phyloP scores from a whole-genome alignment of 2,329 filamentous ascomycete genomes.

The Colletotrichum sp. region DNA sequence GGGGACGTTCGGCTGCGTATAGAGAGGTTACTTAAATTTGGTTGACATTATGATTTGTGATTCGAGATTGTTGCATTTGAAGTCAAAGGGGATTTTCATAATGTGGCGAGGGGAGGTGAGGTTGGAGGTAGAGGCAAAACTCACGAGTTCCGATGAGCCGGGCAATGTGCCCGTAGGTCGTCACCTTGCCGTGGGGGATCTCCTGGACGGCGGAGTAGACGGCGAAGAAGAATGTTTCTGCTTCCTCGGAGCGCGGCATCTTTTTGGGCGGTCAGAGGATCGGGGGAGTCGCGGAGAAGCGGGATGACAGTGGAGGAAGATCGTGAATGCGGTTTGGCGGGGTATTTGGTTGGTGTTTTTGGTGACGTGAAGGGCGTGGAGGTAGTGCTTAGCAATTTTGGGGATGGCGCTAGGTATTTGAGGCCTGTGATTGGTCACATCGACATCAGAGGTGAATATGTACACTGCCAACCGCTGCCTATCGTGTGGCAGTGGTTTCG shows the following conservation, averaged over 20 bases:
- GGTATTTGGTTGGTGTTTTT: neutral
- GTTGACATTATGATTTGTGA: neutral
- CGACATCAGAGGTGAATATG: no score
- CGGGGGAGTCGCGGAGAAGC: neutral
- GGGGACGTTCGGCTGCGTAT: conserved; percentile 68
- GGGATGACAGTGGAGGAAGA: neutral
- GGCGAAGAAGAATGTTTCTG: conserved; percentile 73
- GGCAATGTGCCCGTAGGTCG: conserved; percentile 85
- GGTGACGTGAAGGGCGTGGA: neutral
- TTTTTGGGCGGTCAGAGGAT: neutral
- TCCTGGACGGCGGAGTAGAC: conserved; percentile 88
- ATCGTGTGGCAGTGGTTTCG: no score
- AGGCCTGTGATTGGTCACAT: neutral
- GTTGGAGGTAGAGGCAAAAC: conserved; percentile 27
- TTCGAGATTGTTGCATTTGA: neutral
- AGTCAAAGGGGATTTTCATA: rapidly evolving
- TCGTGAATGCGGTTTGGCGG: neutral
- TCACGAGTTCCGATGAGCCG: conserved; percentile 74
- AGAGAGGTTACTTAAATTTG: neutral
- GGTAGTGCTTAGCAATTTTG: neutral
- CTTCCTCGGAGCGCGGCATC: conserved; percentile 78
- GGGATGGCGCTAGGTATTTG: neutral
- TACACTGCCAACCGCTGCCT: no score
- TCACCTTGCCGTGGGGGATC: conserved; percentile 83
- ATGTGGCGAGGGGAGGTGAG: neutral